Evolutionary conservation across 768 basidiomycete genomes (phyloP), one percentile per base, ranked within the genome.

Genomic region (Tylopilus vinaceipallidus): DNA sequence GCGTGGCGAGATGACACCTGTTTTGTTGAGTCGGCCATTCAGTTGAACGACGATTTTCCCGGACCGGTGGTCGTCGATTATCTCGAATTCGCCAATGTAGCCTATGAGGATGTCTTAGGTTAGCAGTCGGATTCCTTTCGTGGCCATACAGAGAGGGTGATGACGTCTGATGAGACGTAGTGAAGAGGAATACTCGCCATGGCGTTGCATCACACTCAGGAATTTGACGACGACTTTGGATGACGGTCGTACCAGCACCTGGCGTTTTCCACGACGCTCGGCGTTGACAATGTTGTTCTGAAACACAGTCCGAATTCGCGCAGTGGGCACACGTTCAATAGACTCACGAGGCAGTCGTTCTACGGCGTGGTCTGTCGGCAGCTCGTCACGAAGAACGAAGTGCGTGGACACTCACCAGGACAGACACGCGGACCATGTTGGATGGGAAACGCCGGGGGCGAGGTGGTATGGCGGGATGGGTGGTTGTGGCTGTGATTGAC

Each of bases 201-300:
- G 95, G 59, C 95, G 89, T 75, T 99, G 97, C 92, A 98, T 98
- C 66, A 98, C 97, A 59, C 84, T 88, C 60, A 99, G 77, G 76
- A 98, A 97, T 73, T 97, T 97, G 60, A 99, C 87, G 57, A 98
- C 83, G 70, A 99, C 97, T 77, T 99, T 99, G 58, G 93, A 95
- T 4, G 90, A 92, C 48, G 97, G 97, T 43, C 95, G 86, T 73
- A 99, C 83, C 63, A 99, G 87, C 55, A 99, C 97, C 77, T 99
- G 97, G 65, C 97, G 92, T 80, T 99, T 99, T 66, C 97, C 97
- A 67, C 94, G 91, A 70, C 93, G 92, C 80, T 98, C 97, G 67
- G 97, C 97, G 61, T 99, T 99, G 85, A 97, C 92, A 60, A 98
- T 97, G 83, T 91, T 95, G 84, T 95, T 98, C 83, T 88, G 69